Base-by-base conservation (phyloP, 108 stramenopile genomes). In the Mediolabrus comicus region DNA sequence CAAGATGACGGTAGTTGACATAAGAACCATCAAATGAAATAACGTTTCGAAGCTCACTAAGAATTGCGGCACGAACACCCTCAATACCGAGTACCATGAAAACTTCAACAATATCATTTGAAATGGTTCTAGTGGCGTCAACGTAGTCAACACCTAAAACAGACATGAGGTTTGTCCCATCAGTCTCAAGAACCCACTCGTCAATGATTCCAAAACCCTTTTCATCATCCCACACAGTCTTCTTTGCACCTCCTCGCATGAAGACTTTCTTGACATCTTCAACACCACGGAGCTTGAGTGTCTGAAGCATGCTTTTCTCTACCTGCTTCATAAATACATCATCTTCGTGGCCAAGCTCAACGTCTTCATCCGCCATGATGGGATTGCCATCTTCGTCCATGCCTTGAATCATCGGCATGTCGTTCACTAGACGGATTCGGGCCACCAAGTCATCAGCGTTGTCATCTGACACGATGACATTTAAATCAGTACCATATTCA, bases 1-100 rank as follows among this genome's bases (percentile, higher is more conserved):
- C 91, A 66, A 99, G 69, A 73, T 99, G 98, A 51, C 98, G 95
- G 75, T 99, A 98, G 68, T 99, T 99, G 22, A 99, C 97, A 80
- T 99, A 99, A 7, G 96, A 94, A 57, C 97, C 97, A 74, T 99
- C 98, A 69, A 98, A 98, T 52, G 87, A 90, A 60, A 95, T 93
- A 62, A 96, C 92, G 71, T 92, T 89, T 19, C 92, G 79, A 16
- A 96, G 78, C 71, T 95, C 92, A 62, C 87, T 80, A 17, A 95
- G 69, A 53, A 96, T 82, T 12, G 94, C 89, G 16, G 84, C 86
- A 53, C 98, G 94, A 13, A 96, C 96, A 29, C 95, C 98, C 75
- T 99, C 98, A 72, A 98, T 97, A 26, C 98, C 98, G 17, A 99
- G 83, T 24, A 95, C 89, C 54, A 84, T 77, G 73, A 96, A 96